Evolutionary conservation across 2,329 filamentous ascomycete species (phyloP).

Genomic region (Pyricularia grisea): DNA sequence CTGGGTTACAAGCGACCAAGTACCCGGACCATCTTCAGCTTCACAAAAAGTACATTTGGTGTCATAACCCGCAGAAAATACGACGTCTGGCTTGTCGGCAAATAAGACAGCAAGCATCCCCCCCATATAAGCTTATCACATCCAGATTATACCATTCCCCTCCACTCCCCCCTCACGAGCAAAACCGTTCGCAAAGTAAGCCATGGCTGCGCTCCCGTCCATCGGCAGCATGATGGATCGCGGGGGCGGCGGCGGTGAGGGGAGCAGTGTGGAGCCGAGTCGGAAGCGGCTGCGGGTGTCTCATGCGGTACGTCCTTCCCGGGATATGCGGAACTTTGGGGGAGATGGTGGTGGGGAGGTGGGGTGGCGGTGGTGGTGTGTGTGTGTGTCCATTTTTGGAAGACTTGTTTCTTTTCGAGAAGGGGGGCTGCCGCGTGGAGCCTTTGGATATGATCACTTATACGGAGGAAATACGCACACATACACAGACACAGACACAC

Average conservation of each 20-base stretch:
- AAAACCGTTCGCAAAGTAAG: background rate
- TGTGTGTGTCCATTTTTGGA: background rate
- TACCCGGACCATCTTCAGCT: background rate
- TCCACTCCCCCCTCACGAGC: background rate
- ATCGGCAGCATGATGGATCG: background rate
- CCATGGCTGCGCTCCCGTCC: background rate
- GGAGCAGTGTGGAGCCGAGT: slow-evolving; percentile 1
- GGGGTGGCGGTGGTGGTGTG: too few relatives aligned
- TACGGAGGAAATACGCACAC: too few relatives aligned
- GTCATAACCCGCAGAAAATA: background rate
- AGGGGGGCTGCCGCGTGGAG: background rate
- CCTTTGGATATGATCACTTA: too few relatives aligned
- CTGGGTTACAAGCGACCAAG: too few relatives aligned
- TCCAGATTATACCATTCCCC: background rate
- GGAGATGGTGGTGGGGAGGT: background rate
- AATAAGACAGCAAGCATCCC: background rate
- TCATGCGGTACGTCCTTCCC: slow-evolving; percentile 1
- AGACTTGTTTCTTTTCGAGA: background rate
- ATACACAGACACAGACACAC: too few relatives aligned
- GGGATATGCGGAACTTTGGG: background rate
- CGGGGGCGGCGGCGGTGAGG: background rate
- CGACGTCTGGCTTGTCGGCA: background rate
- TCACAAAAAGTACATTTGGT: background rate
- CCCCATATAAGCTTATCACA: background rate
- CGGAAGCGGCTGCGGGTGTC: slow-evolving; percentile 5